phyloP scores from a whole-genome alignment of 2,329 filamentous ascomycete genomes.

The Huntiella bhutanensis region DNA sequence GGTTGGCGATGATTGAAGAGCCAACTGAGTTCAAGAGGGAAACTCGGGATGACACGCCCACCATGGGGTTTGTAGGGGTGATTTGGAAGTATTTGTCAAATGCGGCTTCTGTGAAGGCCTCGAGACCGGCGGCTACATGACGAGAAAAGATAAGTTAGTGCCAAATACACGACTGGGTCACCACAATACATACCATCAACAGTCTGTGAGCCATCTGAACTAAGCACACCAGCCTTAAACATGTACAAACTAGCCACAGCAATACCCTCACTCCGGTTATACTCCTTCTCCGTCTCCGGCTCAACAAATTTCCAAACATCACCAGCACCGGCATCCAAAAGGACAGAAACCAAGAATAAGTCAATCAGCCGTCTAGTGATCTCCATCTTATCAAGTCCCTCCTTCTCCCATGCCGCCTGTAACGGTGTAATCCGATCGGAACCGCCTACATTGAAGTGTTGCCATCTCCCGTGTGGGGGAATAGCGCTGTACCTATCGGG shows the following conservation, averaged over 20 bases:
- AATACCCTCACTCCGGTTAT: constrained; percentile 30
- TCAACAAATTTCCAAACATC: constrained; percentile 29
- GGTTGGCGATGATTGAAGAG: constrained; percentile 20
- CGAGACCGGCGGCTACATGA: constrained; percentile 18
- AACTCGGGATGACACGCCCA: constrained; percentile 25
- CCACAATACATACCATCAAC: constrained; percentile 20
- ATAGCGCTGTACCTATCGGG: constrained; percentile 26
- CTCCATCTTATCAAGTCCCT: constrained; percentile 25
- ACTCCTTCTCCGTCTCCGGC: constrained; percentile 18
- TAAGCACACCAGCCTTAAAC: constrained; percentile 26
- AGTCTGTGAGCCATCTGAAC: constrained; percentile 12
- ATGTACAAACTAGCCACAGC: constrained; percentile 31
- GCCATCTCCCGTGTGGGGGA: constrained; percentile 39
- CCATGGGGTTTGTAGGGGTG: constrained; percentile 23
- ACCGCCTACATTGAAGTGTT: constrained; percentile 41
- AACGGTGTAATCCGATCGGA: constrained; percentile 28
- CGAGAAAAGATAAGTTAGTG: background rate
- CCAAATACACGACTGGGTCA: background rate
- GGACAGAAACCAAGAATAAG: constrained; percentile 41
- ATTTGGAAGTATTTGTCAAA: constrained; percentile 26
- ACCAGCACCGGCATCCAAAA: constrained; percentile 36
- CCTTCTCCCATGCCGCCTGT: constrained; percentile 25
- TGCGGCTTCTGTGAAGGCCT: constrained; percentile 17
- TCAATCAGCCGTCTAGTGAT: constrained; percentile 36
- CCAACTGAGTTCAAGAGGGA: constrained; percentile 24